Conservation (phyloP, 177 flowering plant genomes). For the Vitis hybrid region DNA sequence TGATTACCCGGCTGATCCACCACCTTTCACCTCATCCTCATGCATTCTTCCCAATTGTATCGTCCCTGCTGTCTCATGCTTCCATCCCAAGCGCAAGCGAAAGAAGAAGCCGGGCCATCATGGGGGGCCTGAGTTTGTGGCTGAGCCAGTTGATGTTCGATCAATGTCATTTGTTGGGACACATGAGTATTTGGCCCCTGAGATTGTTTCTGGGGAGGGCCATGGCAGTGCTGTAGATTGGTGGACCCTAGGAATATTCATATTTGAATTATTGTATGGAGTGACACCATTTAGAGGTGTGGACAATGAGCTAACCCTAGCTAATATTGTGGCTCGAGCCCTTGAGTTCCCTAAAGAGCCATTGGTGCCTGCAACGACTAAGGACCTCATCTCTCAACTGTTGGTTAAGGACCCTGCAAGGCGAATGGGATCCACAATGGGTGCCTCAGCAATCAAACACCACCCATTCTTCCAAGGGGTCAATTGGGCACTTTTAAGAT, state of each 20-base stretch:
- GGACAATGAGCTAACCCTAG: conserved; percentile 73
- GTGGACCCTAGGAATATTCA: conserved; percentile 89
- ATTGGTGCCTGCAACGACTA: conserved; percentile 38
- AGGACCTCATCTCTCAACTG: conserved; percentile 60
- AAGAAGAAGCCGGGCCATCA: conserved; percentile 51
- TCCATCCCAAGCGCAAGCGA: conserved; percentile 52
- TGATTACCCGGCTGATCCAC: conserved; percentile 25
- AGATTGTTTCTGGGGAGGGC: conserved; percentile 84
- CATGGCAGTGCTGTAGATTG: conserved; percentile 93
- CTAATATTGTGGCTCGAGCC: conserved; percentile 79
- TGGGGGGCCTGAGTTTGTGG: conserved; percentile 58
- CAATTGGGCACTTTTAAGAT: conserved; percentile 86
- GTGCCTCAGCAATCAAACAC: conserved; percentile 68
- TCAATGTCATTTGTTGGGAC: conserved; percentile 95
- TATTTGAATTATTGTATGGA: conserved; percentile 78
- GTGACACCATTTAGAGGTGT: conserved; percentile 77
- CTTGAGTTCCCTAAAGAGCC: conserved; percentile 84
- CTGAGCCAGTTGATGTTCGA: conserved; percentile 74
- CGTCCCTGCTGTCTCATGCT: conserved; percentile 74
- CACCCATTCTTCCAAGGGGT: conserved; percentile 79
- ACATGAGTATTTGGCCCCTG: conserved; percentile 88
- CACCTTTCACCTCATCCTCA: conserved; percentile 44
- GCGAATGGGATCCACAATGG: conserved; percentile 74
- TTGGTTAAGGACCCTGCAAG: conserved; percentile 65
- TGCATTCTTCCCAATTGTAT: conserved; percentile 80